These are phyloP conservation scores for Volutella citrinella DNA, from an alignment of 2,329 filamentous ascomycete species.

Conservation along the genomic window DNA sequence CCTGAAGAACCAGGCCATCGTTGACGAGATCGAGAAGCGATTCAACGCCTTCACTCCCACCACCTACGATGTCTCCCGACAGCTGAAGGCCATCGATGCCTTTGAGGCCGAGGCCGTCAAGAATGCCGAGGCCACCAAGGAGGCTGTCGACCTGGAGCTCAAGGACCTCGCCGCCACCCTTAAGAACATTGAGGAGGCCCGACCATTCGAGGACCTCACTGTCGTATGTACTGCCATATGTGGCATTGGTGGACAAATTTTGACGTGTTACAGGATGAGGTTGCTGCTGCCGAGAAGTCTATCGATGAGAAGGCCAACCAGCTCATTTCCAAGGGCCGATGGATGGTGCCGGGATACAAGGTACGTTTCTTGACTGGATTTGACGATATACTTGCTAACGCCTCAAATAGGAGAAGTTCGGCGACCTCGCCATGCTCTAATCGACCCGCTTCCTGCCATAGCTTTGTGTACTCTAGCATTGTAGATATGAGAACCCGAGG, in stretches of 20 bases:
- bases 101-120: slow-evolving; percentile 97
- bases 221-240: slow-evolving; percentile 66
- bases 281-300: slow-evolving; percentile 88
- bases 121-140: slow-evolving; percentile 96
- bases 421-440: slow-evolving; percentile 93
- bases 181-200: slow-evolving; percentile 93
- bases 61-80: slow-evolving; percentile 87
- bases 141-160: slow-evolving; percentile 91
- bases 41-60: slow-evolving; percentile 88
- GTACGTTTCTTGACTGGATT: slow-evolving; percentile 47
- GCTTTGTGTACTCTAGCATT: slow-evolving; percentile 67
- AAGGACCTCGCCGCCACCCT: slow-evolving; percentile 91
- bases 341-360: slow-evolving; percentile 98
- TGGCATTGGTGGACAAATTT: slow-evolving; percentile 18
- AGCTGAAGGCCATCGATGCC: slow-evolving; percentile 96
- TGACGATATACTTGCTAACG: slow-evolving; percentile 40
- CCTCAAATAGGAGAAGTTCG: slow-evolving; percentile 84
- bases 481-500: slow-evolving; percentile 56
- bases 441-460: slow-evolving; percentile 43
- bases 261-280: slow-evolving; percentile 69
- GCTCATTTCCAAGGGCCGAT: slow-evolving; percentile 96
- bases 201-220: slow-evolving; percentile 95
- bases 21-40: slow-evolving; percentile 97
- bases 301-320: slow-evolving; percentile 96
- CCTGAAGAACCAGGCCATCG: slow-evolving; percentile 92